phyloP scores from a whole-genome alignment of 768 basidiomycete genomes.

The Tulasnella sp. region DNA sequence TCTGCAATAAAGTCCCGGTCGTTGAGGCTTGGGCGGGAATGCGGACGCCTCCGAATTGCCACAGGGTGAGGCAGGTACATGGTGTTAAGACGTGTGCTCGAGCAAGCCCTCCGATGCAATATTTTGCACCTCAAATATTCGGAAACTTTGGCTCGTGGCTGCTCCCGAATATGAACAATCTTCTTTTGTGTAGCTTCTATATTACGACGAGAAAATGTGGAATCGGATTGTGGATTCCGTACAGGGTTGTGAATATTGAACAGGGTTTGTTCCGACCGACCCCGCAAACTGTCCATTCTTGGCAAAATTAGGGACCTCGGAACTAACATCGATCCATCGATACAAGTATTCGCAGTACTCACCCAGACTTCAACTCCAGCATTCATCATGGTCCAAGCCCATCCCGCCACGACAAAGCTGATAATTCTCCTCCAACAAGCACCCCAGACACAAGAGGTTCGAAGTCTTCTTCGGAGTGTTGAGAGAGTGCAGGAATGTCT shows the following conservation, averaged over 20 bases:
- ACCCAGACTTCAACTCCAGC: background rate
- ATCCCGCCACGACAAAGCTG: background rate
- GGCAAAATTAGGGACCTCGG: background rate
- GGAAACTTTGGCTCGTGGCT: too few relatives aligned
- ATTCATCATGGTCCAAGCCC: background rate
- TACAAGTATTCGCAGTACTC: background rate
- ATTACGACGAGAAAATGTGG: too few relatives aligned
- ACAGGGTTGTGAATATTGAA: too few relatives aligned
- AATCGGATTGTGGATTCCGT: too few relatives aligned
- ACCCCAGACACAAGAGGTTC: background rate
- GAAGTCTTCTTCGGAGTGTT: background rate
- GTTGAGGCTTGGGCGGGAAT: background rate
- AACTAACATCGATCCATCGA: background rate
- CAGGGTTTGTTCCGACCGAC: too few relatives aligned
- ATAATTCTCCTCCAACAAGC: background rate
- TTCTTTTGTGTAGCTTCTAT: too few relatives aligned
- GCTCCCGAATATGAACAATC: too few relatives aligned
- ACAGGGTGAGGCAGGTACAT: too few relatives aligned
- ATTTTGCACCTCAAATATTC: too few relatives aligned
- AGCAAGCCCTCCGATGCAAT: too few relatives aligned
- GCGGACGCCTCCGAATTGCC: background rate
- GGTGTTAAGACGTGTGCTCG: too few relatives aligned
- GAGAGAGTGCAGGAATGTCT: background rate
- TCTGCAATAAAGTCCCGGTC: conserved; percentile 2
- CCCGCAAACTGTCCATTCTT: background rate